Percentiles rank a stretch among this genome's conserved stretches.
Conservation (phyloP, 495 filamentous ascomycete species). For the Lophiotrema nucula region DNA sequence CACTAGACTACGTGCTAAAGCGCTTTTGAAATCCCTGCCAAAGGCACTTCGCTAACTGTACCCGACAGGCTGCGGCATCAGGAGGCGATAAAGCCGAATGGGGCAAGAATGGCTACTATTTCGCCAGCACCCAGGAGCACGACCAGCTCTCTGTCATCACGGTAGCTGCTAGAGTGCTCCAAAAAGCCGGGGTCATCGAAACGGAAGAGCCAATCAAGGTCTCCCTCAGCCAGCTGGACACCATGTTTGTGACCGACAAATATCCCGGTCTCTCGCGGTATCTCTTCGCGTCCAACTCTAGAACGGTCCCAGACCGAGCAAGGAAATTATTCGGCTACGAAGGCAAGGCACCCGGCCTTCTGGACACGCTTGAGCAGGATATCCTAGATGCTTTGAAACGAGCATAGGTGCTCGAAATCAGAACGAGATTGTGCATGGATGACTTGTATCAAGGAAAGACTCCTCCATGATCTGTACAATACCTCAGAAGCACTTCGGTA, state of each 20-base stretch:
- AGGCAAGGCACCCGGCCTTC: slow-evolving; percentile 15
- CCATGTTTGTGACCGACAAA: slow-evolving; percentile 2
- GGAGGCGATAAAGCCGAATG: slow-evolving; percentile 22
- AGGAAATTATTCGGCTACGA: slow-evolving; percentile 30
- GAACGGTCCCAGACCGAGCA: slow-evolving; percentile 25
- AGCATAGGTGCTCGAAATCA: background rate
- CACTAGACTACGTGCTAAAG: too few relatives aligned
- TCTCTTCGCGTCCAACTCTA: slow-evolving; percentile 33
- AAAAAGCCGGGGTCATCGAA: slow-evolving; percentile 22
- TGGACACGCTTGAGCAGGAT: slow-evolving; percentile 29
- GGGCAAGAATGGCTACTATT: slow-evolving; percentile 34
- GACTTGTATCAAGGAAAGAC: too few relatives aligned
- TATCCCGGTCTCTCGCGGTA: slow-evolving; percentile 20
- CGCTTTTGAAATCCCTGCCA: too few relatives aligned
- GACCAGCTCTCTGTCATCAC: slow-evolving; percentile 27
- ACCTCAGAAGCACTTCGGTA: too few relatives aligned
- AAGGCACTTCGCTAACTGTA: too few relatives aligned
- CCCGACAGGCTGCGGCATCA: slow-evolving; percentile 30
- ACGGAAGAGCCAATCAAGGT: slow-evolving; percentile 15
- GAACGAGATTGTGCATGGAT: too few relatives aligned
- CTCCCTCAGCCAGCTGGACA: slow-evolving; percentile 9
- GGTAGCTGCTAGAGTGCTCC: slow-evolving; percentile 14
- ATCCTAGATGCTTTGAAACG: slow-evolving; percentile 5
- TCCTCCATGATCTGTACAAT: too few relatives aligned
- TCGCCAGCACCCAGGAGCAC: slow-evolving; percentile 29